Base-by-base conservation (phyloP, 495 filamentous ascomycete species). In the Podospora anserina region DNA sequence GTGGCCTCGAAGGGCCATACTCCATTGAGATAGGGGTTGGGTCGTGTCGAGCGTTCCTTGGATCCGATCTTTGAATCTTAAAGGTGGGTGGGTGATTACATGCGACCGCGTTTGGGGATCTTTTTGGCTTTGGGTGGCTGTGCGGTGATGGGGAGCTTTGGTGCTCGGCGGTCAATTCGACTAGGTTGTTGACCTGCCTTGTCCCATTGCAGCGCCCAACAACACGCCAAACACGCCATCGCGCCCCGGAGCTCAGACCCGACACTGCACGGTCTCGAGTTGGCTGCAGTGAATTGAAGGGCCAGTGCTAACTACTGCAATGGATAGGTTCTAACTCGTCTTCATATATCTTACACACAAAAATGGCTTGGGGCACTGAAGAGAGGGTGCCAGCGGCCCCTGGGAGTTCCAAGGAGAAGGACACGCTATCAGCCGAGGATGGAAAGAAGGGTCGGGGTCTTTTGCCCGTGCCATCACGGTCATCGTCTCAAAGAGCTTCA, bases 401-500 rank as follows among this genome's bases (percentile, higher is more conserved):
- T 30, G 80, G 80, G 67, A 78, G 76, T 65, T 78, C 79, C 5
- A 83, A 81, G 72, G 83, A 85, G 69, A 84, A 83, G 72, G 82
- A 81, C 26, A 74, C 69, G 61, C 64, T 80, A 26, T 68, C 75
- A 30, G 77, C 79, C 23, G 82, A 84, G 56, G 81, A 83, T 55
- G 79, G 75, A 7, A 88, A 87, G 78, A 90, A 88, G 76, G 82
- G 83, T 26, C 83, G 86, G 64, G 83, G 86, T 32, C 39, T 49
- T 13, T 81, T 88, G 23, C 74, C 87, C 19, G 85, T 90, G 67
- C 86, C 89, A 26, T 91, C 89, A 64, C 84, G 90, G 78, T 86
- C 88, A 19, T 91, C 91, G 4, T 89, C 90, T 53, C 89, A 89
- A 61, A 88, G 88, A 69, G 82, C 86, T 49, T 88, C 85, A 1